phyloP scores from a whole-genome alignment of 495 filamentous ascomycete genomes.

The Ramalina peruviana region DNA sequence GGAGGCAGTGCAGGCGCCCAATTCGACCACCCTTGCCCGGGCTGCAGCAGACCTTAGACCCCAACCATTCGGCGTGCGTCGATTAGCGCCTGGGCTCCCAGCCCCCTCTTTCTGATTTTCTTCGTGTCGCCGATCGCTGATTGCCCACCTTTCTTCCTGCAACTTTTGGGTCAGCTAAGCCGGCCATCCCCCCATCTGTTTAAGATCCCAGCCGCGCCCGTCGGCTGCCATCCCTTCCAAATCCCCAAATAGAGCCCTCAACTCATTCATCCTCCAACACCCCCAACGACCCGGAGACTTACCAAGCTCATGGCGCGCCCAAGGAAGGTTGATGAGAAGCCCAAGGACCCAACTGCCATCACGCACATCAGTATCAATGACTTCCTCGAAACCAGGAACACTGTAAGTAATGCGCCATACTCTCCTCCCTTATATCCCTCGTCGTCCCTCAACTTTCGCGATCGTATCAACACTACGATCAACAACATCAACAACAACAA shows the following conservation, averaged over 20 bases:
- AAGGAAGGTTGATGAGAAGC: constrained; percentile 34
- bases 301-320: constrained; percentile 26
- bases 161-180: not conserved
- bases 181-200: not conserved
- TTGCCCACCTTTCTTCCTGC: not conserved
- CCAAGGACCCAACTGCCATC: constrained; percentile 23
- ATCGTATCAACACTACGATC: constrained; percentile 4
- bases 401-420: constrained; percentile 33
- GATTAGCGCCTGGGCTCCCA: not conserved
- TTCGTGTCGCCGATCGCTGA: not conserved
- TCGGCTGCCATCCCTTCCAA: not conserved
- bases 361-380: constrained; percentile 42
- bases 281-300: not conserved
- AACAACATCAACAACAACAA: not conserved
- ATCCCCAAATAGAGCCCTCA: not conserved
- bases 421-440: constrained; percentile 7
- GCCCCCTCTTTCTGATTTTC: not conserved
- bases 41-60: not conserved
- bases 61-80: not conserved
- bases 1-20: not conserved
- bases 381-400: constrained; percentile 49
- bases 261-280: not conserved
- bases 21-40: not conserved
- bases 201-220: constrained; percentile 6
- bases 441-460: constrained; percentile 10